These are phyloP conservation scores for Stephanocyclus meneghinianus DNA, from an alignment of 352 stramenopile species.

Conservation along the genomic window DNA sequence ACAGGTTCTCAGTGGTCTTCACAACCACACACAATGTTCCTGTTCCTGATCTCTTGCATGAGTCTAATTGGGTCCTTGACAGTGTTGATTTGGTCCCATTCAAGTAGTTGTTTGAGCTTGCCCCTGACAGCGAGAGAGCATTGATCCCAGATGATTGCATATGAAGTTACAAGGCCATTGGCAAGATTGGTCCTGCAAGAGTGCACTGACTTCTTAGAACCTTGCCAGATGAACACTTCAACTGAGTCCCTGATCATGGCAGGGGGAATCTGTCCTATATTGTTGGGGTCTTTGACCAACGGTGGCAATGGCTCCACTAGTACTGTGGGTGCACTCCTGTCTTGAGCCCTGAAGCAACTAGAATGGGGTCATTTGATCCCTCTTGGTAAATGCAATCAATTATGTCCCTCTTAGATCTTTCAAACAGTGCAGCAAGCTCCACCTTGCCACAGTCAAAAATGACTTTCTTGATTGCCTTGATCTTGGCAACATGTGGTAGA, in stretches of 20 bases:
- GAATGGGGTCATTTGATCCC: background rate
- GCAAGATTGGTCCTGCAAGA: background rate
- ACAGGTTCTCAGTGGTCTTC: background rate
- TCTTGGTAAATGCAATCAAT: background rate
- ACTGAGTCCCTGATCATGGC: background rate
- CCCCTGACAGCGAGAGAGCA: no score
- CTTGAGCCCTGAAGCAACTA: background rate
- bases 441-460: background rate
- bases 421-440: background rate
- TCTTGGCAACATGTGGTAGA: no score
- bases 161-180: background rate
- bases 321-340: background rate
- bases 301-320: background rate
- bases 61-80: background rate
- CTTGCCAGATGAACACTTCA: conserved; percentile 4
- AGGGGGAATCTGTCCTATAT: background rate
- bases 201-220: background rate
- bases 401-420: background rate
- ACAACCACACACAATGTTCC: background rate
- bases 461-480: no score
- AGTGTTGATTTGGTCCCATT: background rate
- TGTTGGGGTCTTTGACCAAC: no score
- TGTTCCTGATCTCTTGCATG: conserved; percentile 4
- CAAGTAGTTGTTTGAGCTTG: background rate
- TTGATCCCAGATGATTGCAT: conserved; percentile 1